phyloP scores from a whole-genome alignment of 2,329 filamentous ascomycete species.

The Monilinia fructigena region DNA sequence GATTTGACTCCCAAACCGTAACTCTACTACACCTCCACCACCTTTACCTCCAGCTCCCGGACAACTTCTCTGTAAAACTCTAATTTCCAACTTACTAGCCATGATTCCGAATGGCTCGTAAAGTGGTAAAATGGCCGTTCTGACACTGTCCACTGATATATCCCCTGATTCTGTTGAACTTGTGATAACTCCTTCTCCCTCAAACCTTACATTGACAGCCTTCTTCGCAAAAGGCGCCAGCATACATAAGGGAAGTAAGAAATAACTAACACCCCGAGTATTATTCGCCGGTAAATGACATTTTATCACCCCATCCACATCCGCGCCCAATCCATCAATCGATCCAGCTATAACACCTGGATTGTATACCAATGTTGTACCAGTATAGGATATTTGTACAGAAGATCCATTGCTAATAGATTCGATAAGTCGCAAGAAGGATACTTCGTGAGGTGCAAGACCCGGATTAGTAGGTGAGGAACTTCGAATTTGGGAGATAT shows the following conservation, averaged over 20 bases:
- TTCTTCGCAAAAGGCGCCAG: conserved; percentile 91
- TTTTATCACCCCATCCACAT: conserved; percentile 64
- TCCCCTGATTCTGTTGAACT: conserved; percentile 80
- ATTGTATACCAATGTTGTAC: conserved; percentile 87
- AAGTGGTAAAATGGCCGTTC: conserved; percentile 86
- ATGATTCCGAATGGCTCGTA: conserved; percentile 87
- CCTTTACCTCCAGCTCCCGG: conserved; percentile 71
- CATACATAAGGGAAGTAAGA: conserved; percentile 82
- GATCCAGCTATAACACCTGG: conserved; percentile 90
- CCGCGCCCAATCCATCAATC: conserved; percentile 67
- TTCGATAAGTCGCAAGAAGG: conserved; percentile 91
- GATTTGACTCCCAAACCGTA: conserved; percentile 91
- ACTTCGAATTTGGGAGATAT: conserved; percentile 91
- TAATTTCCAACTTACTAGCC: conserved; percentile 75
- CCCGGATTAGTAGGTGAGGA: conserved; percentile 83
- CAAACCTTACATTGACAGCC: conserved; percentile 85
- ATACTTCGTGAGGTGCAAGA: conserved; percentile 88
- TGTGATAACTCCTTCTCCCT: conserved; percentile 90
- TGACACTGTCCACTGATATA: conserved; percentile 87
- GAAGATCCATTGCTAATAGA: conserved; percentile 91
- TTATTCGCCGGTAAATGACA: conserved; percentile 78
- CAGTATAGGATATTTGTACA: conserved; percentile 95
- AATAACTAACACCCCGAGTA: conserved; percentile 83
- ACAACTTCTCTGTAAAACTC: conserved; percentile 78
- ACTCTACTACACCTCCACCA: conserved; percentile 88